These are phyloP conservation scores for Litchi chinensis DNA, from an alignment of 345 rosid genomes.

Conservation along the genomic window DNA sequence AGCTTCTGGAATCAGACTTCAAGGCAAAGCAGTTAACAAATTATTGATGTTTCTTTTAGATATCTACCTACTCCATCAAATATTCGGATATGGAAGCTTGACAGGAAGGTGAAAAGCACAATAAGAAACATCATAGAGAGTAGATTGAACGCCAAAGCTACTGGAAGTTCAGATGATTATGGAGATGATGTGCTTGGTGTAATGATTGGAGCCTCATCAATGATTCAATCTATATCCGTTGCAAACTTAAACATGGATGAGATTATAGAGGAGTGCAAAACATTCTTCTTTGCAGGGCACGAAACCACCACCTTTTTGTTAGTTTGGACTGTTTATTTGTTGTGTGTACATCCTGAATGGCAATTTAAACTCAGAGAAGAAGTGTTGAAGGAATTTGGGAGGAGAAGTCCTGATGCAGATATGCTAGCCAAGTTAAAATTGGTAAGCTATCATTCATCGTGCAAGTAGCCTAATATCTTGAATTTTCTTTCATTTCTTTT, in stretches of 20 bases:
- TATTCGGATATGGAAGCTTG: conserved; percentile 48
- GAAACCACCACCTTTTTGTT: conserved; percentile 47
- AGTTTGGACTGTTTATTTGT: conserved; percentile 57
- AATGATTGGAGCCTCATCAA: conserved; percentile 32
- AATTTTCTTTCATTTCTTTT: no score
- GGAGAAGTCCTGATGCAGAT: conserved; percentile 40
- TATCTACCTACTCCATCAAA: conserved; percentile 52
- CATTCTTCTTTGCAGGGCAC: conserved; percentile 59
- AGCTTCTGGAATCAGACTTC: background rate
- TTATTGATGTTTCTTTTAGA: conserved; percentile 26
- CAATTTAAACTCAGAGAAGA: conserved; percentile 55
- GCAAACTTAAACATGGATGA: conserved; percentile 39
- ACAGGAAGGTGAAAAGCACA: conserved; percentile 32
- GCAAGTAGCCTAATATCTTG: no score
- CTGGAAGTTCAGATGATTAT: conserved; percentile 7
- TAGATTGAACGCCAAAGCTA: conserved; percentile 26
- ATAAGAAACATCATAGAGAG: conserved; percentile 29
- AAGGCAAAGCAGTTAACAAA: background rate
- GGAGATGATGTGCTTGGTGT: conserved; percentile 52
- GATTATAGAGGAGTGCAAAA: conserved; percentile 64
- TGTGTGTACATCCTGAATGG: conserved; percentile 58
- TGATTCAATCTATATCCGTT: conserved; percentile 2
- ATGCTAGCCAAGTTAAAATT: conserved; percentile 44
- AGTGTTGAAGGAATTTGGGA: conserved; percentile 44
- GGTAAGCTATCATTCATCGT: conserved; percentile 26